Conservation (phyloP, 106 monocot species). For the Chionographis japonica region DNA sequence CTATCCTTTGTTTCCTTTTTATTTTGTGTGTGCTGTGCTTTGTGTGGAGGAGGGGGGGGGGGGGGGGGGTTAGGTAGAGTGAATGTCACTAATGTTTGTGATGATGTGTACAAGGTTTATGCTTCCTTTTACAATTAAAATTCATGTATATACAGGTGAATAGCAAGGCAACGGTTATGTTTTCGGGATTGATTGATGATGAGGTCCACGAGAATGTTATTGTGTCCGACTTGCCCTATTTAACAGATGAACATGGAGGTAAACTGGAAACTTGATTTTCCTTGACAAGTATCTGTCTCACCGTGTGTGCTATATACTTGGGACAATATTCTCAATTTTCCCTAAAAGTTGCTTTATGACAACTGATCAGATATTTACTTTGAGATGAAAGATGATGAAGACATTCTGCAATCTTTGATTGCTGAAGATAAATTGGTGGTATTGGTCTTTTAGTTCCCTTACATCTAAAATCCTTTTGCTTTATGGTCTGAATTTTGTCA, state of each 20-base stretch:
- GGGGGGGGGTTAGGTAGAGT: too few species aligned
- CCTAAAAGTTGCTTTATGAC: constrained; percentile 26
- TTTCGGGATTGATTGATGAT: constrained; percentile 59
- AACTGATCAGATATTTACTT: constrained; percentile 83
- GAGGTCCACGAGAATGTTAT: constrained; percentile 58
- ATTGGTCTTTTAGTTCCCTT: background rate
- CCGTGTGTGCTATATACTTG: constrained; percentile 1
- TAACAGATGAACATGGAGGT: constrained; percentile 94
- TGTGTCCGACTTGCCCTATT: constrained; percentile 62
- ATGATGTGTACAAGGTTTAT: background rate
- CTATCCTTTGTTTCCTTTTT: background rate
- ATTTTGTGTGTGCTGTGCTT: background rate
- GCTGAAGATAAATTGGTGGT: constrained; percentile 78
- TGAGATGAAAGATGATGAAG: constrained; percentile 53
- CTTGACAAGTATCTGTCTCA: background rate
- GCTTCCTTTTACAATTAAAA: background rate
- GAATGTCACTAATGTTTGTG: background rate
- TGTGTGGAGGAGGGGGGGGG: too few species aligned
- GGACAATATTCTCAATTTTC: constrained; percentile 15
- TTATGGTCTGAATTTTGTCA: background rate
- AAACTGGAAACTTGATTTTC: constrained; percentile 1
- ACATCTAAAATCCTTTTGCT: constrained; percentile 3
- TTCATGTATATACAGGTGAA: constrained; percentile 49
- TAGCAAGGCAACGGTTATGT: constrained; percentile 59
- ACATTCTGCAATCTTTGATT: constrained; percentile 44